These are phyloP conservation scores for Luvunga scandens DNA, from an alignment of 345 rosid species.

Conservation along the genomic window DNA sequence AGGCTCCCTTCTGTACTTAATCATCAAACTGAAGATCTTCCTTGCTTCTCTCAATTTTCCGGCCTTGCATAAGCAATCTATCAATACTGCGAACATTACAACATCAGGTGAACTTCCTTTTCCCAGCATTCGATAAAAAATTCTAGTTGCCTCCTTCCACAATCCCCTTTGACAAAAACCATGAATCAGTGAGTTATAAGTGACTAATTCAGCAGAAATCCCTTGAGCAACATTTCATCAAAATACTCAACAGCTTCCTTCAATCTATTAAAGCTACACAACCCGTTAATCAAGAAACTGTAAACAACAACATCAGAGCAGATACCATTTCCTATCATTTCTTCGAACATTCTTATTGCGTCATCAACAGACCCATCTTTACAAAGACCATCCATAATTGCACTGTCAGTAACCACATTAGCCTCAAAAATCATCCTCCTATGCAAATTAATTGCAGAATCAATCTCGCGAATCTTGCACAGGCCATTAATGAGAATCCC, in stretches of 20 bases:
- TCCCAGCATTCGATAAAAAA: conserved; percentile 22
- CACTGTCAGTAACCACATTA: conserved; percentile 14
- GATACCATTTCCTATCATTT: conserved; percentile 24
- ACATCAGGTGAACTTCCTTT: no score
- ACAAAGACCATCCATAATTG: conserved; percentile 30
- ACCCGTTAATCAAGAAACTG: conserved; percentile 27
- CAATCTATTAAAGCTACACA: conserved; percentile 13
- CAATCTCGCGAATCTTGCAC: conserved; percentile 12
- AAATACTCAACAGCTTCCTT: conserved; percentile 11
- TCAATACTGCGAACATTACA: conserved; percentile 16
- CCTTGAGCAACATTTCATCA: conserved; percentile 24
- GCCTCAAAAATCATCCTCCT: conserved; percentile 27
- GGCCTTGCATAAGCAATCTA: conserved; percentile 21
- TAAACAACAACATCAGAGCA: conserved; percentile 29
- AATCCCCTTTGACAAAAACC: conserved; percentile 21
- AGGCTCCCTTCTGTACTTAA: conserved; percentile 12
- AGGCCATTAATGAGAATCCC: conserved; percentile 25
- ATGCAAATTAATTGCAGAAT: conserved; percentile 20
- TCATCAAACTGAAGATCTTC: conserved; percentile 24
- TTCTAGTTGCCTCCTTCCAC: conserved; percentile 22
- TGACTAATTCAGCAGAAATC: conserved; percentile 8
- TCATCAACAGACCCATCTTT: conserved; percentile 21
- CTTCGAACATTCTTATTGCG: conserved; percentile 16
- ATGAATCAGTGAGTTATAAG: conserved; percentile 16
- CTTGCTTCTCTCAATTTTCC: conserved; percentile 23